Percentiles rank a stretch among this genome's conserved stretches.
Evolutionary conservation across 2,329 filamentous ascomycete genomes (phyloP).

Genomic region (Bipolaris sorokiniana): DNA sequence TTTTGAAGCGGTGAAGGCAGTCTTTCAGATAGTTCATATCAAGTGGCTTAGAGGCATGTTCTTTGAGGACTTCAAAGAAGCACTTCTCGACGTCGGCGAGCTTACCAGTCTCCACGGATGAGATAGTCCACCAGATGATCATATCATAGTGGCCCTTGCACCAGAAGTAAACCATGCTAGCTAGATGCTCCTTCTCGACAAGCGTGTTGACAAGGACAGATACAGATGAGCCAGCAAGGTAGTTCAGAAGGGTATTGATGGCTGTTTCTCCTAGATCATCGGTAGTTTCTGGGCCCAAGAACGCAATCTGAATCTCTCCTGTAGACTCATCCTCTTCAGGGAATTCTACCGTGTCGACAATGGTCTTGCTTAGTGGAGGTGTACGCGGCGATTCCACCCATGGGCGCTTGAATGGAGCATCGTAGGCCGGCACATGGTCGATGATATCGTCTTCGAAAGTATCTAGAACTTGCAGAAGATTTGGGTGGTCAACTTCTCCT

Average conservation of each 20-base stretch:
- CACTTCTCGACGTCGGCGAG: slow-evolving; percentile 83
- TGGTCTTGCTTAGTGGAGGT: slow-evolving; percentile 72
- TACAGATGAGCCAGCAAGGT: slow-evolving; percentile 91
- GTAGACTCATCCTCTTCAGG: slow-evolving; percentile 95
- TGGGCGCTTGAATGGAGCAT: slow-evolving; percentile 79
- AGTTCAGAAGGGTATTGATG: slow-evolving; percentile 79
- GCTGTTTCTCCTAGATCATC: slow-evolving; percentile 69
- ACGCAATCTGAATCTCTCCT: slow-evolving; percentile 84
- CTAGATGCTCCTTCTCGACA: slow-evolving; percentile 90
- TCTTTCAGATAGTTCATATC: slow-evolving; percentile 91
- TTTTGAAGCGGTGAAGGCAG: slow-evolving; percentile 80
- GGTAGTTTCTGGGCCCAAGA: slow-evolving; percentile 83
- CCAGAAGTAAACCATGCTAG: slow-evolving; percentile 81
- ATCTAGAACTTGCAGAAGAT: slow-evolving; percentile 82
- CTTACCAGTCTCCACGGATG: slow-evolving; percentile 85
- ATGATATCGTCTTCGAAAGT: slow-evolving; percentile 87
- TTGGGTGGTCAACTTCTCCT: slow-evolving; percentile 84
- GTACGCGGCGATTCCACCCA: slow-evolving; percentile 90
- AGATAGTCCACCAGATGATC: slow-evolving; percentile 84
- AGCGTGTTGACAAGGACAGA: slow-evolving; percentile 89
- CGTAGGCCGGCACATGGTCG: slow-evolving; percentile 76
- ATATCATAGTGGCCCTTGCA: slow-evolving; percentile 80
- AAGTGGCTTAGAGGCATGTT: slow-evolving; percentile 78
- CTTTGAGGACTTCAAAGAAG: slow-evolving; percentile 80
- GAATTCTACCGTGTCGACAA: slow-evolving; percentile 82